Evolutionary conservation across 2,329 filamentous ascomycete species (phyloP).

Genomic region (Rutstroemia sydowiana): DNA sequence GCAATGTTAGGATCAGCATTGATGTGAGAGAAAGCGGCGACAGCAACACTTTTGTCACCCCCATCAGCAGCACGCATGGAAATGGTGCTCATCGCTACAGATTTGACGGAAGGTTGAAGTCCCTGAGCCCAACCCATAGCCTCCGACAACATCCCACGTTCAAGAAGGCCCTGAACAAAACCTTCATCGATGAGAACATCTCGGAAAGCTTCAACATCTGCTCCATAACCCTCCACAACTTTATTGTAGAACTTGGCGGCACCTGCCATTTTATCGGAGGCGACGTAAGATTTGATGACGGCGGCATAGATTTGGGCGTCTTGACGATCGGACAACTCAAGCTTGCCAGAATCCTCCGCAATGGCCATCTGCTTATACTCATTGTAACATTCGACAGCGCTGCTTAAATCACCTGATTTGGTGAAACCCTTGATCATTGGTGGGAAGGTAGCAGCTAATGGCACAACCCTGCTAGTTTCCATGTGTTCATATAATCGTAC

Average conservation of each 20-base stretch:
- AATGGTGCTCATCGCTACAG: slow-evolving; percentile 62
- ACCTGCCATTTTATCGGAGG: slow-evolving; percentile 71
- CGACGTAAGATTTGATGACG: slow-evolving; percentile 83
- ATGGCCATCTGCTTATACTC: slow-evolving; percentile 89
- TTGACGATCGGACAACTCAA: slow-evolving; percentile 60
- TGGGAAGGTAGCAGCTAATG: slow-evolving; percentile 77
- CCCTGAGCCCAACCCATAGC: slow-evolving; percentile 67
- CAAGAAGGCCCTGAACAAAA: slow-evolving; percentile 71
- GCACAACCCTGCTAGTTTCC: slow-evolving; percentile 67
- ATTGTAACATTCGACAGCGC: slow-evolving; percentile 90
- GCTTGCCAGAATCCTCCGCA: slow-evolving; percentile 67
- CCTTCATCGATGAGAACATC: slow-evolving; percentile 65
- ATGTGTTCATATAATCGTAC: slow-evolving; percentile 85
- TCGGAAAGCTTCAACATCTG: slow-evolving; percentile 55
- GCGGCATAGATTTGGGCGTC: slow-evolving; percentile 85
- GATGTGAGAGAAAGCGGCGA: slow-evolving; percentile 56
- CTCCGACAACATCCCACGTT: slow-evolving; percentile 61
- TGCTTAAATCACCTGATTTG: slow-evolving; percentile 69
- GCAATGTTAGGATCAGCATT: slow-evolving; percentile 42
- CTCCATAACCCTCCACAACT: slow-evolving; percentile 57
- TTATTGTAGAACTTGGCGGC: slow-evolving; percentile 80
- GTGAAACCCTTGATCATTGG: slow-evolving; percentile 95
- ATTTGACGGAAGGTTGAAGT: slow-evolving; percentile 51
- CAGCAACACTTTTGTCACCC: slow-evolving; percentile 61
- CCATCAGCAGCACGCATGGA: slow-evolving; percentile 74